Base-by-base conservation (phyloP, 1,284 basidiomycete genomes). In the Vanrija sp. region DNA sequence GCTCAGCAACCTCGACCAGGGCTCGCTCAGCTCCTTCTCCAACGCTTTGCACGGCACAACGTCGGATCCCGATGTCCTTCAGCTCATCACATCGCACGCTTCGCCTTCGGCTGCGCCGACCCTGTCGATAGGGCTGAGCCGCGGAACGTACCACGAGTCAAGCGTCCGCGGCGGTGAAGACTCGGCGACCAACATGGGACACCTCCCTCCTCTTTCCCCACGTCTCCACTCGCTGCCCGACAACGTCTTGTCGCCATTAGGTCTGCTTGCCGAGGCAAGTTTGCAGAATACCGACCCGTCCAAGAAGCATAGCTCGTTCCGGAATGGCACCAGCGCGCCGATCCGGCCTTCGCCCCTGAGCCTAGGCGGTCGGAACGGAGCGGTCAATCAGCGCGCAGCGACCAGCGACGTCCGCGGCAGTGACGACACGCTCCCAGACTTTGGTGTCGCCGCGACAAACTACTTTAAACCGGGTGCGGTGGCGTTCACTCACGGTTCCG, bases 191-290 rank as follows among this genome's bases (percentile, higher is more conserved):
- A 31, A 31, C 6, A 27, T 47, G 8, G 47, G 49, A 16, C 57
- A 59, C 23, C 66, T 69, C 46, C 82, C 36, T 18, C 74, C 67
- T 16, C 56, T 79, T 72, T 62, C 90, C 81, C 53, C 91, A 81
- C 87, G 92, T 66, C 79, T 96, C 7, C 90, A 94, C 62, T 89
- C 85, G 0, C 78, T 97, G 5, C 93, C 93, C 0, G 92, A 96
- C 72, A 94, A 95, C 65, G 80, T 87, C 0, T 78, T 96, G 20
- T 95, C 94, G 55, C 93, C 93, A 2, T 78, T 96, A 8, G 93
- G 93, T 6, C 78, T 97, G 0, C 80, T 96, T 15, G 93, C 90
- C 0, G 92, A 96, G 73, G 89, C 92, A 0, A 91, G 88, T 67
- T 77, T 96, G 18, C 89, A 90, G 7, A 95, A 94, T 67, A 83